Conservation (phyloP, 352 stramenopile genomes). For the Pythium utonaiense region DNA sequence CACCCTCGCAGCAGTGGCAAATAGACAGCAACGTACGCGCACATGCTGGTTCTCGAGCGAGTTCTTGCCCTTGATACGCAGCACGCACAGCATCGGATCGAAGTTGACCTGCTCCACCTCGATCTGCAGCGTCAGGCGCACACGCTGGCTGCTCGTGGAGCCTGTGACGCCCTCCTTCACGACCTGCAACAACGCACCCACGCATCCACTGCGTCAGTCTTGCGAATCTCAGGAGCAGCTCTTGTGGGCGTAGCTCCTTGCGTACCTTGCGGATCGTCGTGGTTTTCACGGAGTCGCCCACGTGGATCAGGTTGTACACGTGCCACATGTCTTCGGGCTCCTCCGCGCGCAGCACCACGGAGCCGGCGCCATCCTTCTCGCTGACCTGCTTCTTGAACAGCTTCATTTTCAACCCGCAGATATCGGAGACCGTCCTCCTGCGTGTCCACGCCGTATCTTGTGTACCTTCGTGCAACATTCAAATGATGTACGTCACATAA, state of each 20-base stretch:
- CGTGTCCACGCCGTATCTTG: slow-evolving; percentile 9
- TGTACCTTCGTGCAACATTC: slow-evolving; percentile 30
- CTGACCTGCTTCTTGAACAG: slow-evolving; percentile 90
- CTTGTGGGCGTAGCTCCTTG: background rate
- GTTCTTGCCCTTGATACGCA: slow-evolving; percentile 95
- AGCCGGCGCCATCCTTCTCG: slow-evolving; percentile 94
- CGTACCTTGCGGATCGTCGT: slow-evolving; percentile 96
- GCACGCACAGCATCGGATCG: slow-evolving; percentile 89
- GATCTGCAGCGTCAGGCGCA: slow-evolving; percentile 96
- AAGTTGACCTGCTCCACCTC: slow-evolving; percentile 95
- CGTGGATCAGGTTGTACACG: slow-evolving; percentile 97
- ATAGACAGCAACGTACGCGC: slow-evolving; percentile 51
- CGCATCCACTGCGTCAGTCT: background rate
- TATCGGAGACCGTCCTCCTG: background rate
- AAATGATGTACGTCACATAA: slow-evolving; percentile 1
- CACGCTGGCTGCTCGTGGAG: slow-evolving; percentile 92
- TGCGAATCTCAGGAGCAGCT: slow-evolving; percentile 2
- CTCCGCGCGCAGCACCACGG: slow-evolving; percentile 91
- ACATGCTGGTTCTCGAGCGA: slow-evolving; percentile 93
- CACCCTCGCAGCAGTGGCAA: background rate
- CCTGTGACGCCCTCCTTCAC: slow-evolving; percentile 95
- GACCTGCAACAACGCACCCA: slow-evolving; percentile 42
- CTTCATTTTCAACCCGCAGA: slow-evolving; percentile 71
- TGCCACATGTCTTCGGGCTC: slow-evolving; percentile 99
- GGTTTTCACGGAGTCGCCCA: slow-evolving; percentile 92